phyloP scores from a whole-genome alignment of 257 asterid species.

The Phtheirospermum japonicum region DNA sequence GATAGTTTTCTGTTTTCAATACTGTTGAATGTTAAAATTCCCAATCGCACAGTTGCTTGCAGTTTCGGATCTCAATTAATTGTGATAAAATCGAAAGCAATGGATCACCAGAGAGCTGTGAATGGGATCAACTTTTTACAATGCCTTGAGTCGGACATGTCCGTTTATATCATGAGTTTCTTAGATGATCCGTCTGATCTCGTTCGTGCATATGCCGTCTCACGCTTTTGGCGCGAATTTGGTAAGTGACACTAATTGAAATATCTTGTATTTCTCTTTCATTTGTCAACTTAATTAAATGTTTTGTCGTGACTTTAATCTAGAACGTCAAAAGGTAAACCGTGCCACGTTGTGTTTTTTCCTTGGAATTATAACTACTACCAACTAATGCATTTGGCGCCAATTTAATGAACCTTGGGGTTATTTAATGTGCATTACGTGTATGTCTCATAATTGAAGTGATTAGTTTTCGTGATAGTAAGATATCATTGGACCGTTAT shows the following conservation, averaged over 20 bases:
- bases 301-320: slow-evolving; percentile 7
- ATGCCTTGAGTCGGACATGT: slow-evolving; percentile 49
- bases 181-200: slow-evolving; percentile 72
- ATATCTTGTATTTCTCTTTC: background rate
- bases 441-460: no score
- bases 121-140: slow-evolving; percentile 44
- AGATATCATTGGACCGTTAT: background rate
- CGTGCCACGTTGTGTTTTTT: background rate
- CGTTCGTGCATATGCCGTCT: slow-evolving; percentile 54
- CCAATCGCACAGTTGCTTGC: background rate
- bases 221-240: slow-evolving; percentile 60
- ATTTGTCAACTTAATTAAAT: background rate
- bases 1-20: background rate
- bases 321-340: background rate
- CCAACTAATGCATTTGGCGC: background rate
- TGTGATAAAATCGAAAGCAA: slow-evolving; percentile 15
- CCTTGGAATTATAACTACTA: background rate
- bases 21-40: background rate
- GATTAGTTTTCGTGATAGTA: background rate
- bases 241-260: slow-evolving; percentile 45
- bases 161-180: slow-evolving; percentile 42
- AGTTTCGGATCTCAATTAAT: slow-evolving; percentile 22
- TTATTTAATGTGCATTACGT: background rate
- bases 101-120: slow-evolving; percentile 39
- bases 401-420: slow-evolving; percentile 1